Evolutionary conservation across 169 alveolate genomes (phyloP), one percentile per base, ranked within the genome.

Genomic region (Cryptosporidium parvum): DNA sequence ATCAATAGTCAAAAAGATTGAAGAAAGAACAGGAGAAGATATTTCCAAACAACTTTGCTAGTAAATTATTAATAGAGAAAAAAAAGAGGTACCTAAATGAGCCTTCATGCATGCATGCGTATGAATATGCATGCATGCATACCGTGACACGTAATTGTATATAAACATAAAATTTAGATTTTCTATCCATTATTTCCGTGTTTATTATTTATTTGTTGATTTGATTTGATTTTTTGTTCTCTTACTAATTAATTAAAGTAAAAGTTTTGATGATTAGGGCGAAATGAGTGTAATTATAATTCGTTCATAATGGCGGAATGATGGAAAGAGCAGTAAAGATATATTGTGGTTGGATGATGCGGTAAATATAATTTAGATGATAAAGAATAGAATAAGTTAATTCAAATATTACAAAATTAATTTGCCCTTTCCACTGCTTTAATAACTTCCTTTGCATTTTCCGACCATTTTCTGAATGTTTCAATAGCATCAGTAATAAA

Each of bases 11-110:
- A 80, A 65, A 48, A 26, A 62, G 35, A 80, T 80, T n/a, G 80
- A 80, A n/a, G 89, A 59, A 26, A 80, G 89, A 44, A 80, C 89
- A 42, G 89, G 89, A 21, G 69, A 80, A 29, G 73, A 59, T 16
- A 37, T 80, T 29, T 42, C 80, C n/a, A 65, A 48, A 42, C 65
- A 65, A 23, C 67, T 80, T 16, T 37, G 26, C 14, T 45, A 56
- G 23, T 56, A n/a, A 48, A 48, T 16, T 14, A 14, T 14, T 14
- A 14, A 48, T 12, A 16, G 18, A 10, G 14, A 44, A 12, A 48
- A 48, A 48, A 48, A 14, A 48, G 21, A 48, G 56, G 6, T 48
- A 48, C 18, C n/a, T 2, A 48, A 14, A 48, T 16, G 23, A 48
- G 5, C 9, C 1, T 45, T 12, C 53, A 45, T 45, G 51, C 51